phyloP scores from a whole-genome alignment of 352 stramenopile genomes.

The Achlya hypogyna region DNA sequence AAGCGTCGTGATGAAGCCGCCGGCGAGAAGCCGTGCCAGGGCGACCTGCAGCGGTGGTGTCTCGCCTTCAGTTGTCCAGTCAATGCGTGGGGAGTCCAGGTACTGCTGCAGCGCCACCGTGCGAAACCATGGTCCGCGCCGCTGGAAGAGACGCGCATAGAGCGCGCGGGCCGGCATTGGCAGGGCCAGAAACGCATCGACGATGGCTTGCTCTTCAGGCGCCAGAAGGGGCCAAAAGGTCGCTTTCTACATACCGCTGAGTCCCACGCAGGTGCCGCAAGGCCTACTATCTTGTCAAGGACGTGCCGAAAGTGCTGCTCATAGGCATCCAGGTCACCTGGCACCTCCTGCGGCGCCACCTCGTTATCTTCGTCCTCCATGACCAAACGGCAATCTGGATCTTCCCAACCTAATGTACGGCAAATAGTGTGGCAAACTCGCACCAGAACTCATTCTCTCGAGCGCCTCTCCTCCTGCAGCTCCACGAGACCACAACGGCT shows the following conservation, averaged over 20 bases:
- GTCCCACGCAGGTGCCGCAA: not conserved
- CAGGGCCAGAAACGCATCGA: slow-evolving; percentile 40
- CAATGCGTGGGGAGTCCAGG: slow-evolving; percentile 23
- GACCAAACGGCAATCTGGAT: not conserved
- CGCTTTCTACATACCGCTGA: not conserved
- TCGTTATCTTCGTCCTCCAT: not conserved
- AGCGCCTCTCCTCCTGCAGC: too few relatives aligned
- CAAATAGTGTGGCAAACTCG: not conserved
- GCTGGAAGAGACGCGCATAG: slow-evolving; percentile 69
- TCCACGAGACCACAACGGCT: too few relatives aligned
- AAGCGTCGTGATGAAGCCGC: slow-evolving; percentile 31
- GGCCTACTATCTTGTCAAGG: not conserved
- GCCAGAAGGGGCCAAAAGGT: slow-evolving; percentile 40
- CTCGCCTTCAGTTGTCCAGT: slow-evolving; percentile 2
- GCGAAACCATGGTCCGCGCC: slow-evolving; percentile 68
- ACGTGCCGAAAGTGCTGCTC: slow-evolving; percentile 1
- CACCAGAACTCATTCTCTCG: not conserved
- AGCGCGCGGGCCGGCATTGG: slow-evolving; percentile 46
- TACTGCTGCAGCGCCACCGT: slow-evolving; percentile 51
- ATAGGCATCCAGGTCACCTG: not conserved
- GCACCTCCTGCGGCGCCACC: not conserved
- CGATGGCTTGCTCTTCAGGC: slow-evolving; percentile 31
- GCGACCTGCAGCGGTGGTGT: slow-evolving; percentile 32
- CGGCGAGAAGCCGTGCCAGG: slow-evolving; percentile 34
- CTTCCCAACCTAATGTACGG: not conserved